Percentiles rank a stretch among this genome's conserved stretches.
These are phyloP conservation scores for Ceratocystis variospora DNA, from an alignment of 2,329 filamentous ascomycete genomes.

Conservation along the genomic window DNA sequence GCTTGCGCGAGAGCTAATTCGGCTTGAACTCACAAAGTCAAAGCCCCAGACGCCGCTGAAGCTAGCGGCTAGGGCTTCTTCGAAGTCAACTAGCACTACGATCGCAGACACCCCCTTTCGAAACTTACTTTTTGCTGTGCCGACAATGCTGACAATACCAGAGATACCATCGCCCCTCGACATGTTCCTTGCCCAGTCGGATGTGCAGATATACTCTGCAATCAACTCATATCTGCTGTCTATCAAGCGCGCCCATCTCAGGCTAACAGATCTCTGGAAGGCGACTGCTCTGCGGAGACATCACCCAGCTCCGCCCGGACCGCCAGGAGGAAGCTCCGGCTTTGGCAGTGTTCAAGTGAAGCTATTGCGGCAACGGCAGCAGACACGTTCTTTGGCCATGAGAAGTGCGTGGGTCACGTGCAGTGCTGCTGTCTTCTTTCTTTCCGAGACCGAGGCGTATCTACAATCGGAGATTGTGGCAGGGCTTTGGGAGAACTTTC, in stretches of 20 bases:
- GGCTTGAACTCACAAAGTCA: constrained; percentile 47
- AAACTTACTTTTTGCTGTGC: constrained; percentile 58
- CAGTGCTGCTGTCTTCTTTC: constrained; percentile 74
- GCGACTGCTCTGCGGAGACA: constrained; percentile 63
- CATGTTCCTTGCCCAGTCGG: constrained; percentile 64
- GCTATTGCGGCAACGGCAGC: constrained; percentile 49
- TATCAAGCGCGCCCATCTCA: constrained; percentile 72
- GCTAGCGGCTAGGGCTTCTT: constrained; percentile 14
- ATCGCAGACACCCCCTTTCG: constrained; percentile 43
- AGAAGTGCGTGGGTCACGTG: constrained; percentile 81
- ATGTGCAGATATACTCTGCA: constrained; percentile 67
- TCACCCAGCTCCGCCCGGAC: constrained; percentile 56
- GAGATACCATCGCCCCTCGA: constrained; percentile 69
- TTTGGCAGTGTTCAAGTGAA: constrained; percentile 47
- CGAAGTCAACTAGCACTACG: constrained; percentile 25
- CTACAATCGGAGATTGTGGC: constrained; percentile 81
- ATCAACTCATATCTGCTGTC: constrained; percentile 80
- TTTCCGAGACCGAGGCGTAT: constrained; percentile 76
- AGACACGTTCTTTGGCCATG: constrained; percentile 50
- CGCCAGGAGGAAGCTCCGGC: constrained; percentile 47
- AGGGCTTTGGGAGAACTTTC: constrained; percentile 67
- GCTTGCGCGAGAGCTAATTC: constrained; percentile 62
- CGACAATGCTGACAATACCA: constrained; percentile 46
- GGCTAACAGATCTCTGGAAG: constrained; percentile 76
- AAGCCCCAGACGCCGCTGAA: constrained; percentile 29